phyloP scores from a whole-genome alignment of 1,284 basidiomycete species.

The Trichosporon sp. region DNA sequence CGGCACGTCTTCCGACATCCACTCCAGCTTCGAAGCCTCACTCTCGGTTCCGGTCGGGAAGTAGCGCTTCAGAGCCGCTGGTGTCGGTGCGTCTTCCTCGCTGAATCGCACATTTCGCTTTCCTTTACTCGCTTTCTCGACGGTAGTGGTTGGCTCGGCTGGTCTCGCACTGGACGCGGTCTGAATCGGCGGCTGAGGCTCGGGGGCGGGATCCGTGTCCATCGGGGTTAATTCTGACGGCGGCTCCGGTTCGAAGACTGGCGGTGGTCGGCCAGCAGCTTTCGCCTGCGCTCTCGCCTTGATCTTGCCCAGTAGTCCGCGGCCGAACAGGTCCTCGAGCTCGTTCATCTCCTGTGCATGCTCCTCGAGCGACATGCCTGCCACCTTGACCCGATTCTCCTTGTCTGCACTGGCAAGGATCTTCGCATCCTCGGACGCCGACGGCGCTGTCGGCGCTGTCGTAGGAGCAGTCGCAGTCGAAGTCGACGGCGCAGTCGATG shows the following conservation, averaged over 20 bases:
- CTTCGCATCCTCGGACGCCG: constrained; percentile 15
- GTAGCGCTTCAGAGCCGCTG: constrained; percentile 78
- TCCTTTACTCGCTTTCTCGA: neutral
- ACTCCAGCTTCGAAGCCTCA: constrained; percentile 60
- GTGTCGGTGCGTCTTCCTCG: constrained; percentile 53
- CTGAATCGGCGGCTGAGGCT: neutral
- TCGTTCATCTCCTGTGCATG: constrained; percentile 57
- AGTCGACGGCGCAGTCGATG: neutral
- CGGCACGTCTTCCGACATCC: constrained; percentile 50
- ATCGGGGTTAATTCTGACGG: neutral
- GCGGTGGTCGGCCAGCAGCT: neutral
- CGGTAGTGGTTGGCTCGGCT: neutral
- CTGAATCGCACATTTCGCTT: constrained; percentile 25
- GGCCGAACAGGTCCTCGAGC: constrained; percentile 63
- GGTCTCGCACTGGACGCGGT: neutral
- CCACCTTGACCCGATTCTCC: constrained; percentile 50
- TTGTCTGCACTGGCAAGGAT: neutral
- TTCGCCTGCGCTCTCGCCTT: constrained; percentile 36
- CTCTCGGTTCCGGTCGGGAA: constrained; percentile 64
- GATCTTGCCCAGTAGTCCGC: constrained; percentile 58
- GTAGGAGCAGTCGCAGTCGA: too few relatives aligned
- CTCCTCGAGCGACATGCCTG: constrained; percentile 58
- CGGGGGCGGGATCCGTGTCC: neutral
- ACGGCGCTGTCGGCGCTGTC: neutral
- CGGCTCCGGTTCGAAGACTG: neutral